These are phyloP conservation scores for Paramarasmius palmivorus DNA, from an alignment of 1,284 basidiomycete genomes.

Conservation along the genomic window DNA sequence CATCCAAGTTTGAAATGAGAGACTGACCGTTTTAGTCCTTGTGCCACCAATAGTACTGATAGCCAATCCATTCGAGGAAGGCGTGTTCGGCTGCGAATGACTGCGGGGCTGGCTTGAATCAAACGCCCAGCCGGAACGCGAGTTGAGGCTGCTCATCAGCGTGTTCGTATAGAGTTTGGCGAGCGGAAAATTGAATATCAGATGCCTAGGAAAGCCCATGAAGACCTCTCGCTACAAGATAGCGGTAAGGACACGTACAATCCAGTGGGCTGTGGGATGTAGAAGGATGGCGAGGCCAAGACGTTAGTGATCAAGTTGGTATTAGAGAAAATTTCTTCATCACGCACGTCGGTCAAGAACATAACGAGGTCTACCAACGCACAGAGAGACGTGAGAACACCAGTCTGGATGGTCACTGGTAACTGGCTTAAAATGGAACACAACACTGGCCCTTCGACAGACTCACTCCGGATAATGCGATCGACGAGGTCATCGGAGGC, in stretches of 20 bases:
- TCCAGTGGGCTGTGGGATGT: not conserved
- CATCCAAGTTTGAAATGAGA: not conserved
- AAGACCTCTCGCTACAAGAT: not conserved
- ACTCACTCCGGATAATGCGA: not conserved
- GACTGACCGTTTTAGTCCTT: not conserved
- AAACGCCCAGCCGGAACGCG: not conserved
- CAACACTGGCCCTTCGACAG: too few relatives aligned
- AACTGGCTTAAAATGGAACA: not conserved
- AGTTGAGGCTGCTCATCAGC: not conserved
- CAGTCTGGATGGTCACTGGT: not conserved
- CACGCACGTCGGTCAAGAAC: not conserved
- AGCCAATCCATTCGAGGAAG: not conserved
- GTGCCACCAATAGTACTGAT: not conserved
- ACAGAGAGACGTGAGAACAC: not conserved
- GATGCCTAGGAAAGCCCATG: not conserved
- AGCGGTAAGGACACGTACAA: not conserved
- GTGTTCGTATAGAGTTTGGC: not conserved
- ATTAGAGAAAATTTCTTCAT: too few relatives aligned
- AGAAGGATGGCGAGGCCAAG: too few relatives aligned
- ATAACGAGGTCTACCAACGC: not conserved
- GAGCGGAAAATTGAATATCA: conserved; percentile 2
- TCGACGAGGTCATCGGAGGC: not conserved
- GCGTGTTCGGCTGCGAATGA: not conserved
- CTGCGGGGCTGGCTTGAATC: not conserved
- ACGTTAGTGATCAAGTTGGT: too few relatives aligned